phyloP scores from a whole-genome alignment of 2,329 filamentous ascomycete species.

The Whalleya microplaca region DNA sequence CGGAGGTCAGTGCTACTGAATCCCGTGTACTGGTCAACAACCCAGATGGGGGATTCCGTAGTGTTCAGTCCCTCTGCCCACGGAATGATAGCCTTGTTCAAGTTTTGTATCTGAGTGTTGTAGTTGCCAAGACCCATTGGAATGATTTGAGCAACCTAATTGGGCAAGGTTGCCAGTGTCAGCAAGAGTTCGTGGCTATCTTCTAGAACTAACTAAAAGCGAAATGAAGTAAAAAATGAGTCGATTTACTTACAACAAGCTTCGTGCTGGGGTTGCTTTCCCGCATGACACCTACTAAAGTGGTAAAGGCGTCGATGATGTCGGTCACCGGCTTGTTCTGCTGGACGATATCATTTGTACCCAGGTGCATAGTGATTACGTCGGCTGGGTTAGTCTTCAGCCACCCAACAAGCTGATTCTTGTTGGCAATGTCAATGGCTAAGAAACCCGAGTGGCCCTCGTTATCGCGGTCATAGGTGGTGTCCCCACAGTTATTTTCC shows the following conservation, averaged over 20 bases:
- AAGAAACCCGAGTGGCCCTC: slow-evolving; percentile 49
- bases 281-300: slow-evolving; percentile 43
- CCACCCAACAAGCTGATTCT: slow-evolving; percentile 47
- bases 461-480: slow-evolving; percentile 47
- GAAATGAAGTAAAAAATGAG: no score
- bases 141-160: slow-evolving; percentile 47
- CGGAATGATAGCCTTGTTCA: slow-evolving; percentile 43
- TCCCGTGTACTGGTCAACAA: slow-evolving; percentile 47
- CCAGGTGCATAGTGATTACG: slow-evolving; percentile 50
- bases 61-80: slow-evolving; percentile 44
- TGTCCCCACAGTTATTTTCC: slow-evolving; percentile 41
- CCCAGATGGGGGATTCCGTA: slow-evolving; percentile 45
- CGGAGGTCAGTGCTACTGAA: slow-evolving; percentile 40
- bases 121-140: slow-evolving; percentile 39
- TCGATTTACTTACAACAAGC: slow-evolving; percentile 43
- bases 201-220: no score
- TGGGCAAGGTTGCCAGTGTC: neutral
- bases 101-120: slow-evolving; percentile 42
- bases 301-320: slow-evolving; percentile 47
- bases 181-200: neutral
- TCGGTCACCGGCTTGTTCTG: slow-evolving; percentile 42
- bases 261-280: slow-evolving; percentile 45
- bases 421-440: slow-evolving; percentile 48
- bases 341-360: slow-evolving; percentile 49
- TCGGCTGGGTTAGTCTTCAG: slow-evolving; percentile 46